Percentiles rank a stretch among this genome's conserved stretches.
Evolutionary conservation across 352 stramenopile species (phyloP).

Genomic region (Pythium graminicola): DNA sequence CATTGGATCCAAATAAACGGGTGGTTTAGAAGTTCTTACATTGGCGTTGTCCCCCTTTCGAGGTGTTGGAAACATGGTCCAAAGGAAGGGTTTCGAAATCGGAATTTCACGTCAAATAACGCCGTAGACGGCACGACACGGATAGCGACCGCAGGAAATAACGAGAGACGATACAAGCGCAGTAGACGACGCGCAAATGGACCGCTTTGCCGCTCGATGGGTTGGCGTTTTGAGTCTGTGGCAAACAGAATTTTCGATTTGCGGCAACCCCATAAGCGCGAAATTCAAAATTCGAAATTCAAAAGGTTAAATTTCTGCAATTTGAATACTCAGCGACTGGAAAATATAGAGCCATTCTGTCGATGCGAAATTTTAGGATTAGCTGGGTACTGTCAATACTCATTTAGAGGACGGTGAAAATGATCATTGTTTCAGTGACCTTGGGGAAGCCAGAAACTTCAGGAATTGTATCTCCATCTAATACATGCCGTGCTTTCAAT

Average conservation of each 20-base stretch:
- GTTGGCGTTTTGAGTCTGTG: neutral
- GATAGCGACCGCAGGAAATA: too few species aligned
- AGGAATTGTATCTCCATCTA: too few species aligned
- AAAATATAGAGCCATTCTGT: too few species aligned
- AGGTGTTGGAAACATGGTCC: constrained; percentile 9
- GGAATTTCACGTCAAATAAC: neutral
- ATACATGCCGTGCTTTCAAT: too few species aligned
- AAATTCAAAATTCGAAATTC: constrained; percentile 32
- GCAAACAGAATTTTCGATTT: constrained; percentile 16
- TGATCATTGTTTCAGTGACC: too few species aligned
- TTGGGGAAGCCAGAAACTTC: too few species aligned
- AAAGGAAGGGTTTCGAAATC: neutral
- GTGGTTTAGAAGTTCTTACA: neutral
- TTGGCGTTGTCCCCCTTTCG: constrained; percentile 1
- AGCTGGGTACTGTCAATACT: neutral
- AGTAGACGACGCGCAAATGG: neutral
- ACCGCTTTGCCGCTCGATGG: neutral
- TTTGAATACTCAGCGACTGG: constrained; percentile 7
- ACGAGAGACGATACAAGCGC: too few species aligned
- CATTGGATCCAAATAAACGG: neutral
- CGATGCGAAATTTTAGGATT: constrained; percentile 6
- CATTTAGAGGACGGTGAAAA: neutral
- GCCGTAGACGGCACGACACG: neutral
- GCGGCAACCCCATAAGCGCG: constrained; percentile 19
- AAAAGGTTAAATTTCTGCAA: constrained; percentile 16